These are phyloP conservation scores for Yamadazyma sp. DNA, from an alignment of 1,139 yeast species.

Conservation along the genomic window DNA sequence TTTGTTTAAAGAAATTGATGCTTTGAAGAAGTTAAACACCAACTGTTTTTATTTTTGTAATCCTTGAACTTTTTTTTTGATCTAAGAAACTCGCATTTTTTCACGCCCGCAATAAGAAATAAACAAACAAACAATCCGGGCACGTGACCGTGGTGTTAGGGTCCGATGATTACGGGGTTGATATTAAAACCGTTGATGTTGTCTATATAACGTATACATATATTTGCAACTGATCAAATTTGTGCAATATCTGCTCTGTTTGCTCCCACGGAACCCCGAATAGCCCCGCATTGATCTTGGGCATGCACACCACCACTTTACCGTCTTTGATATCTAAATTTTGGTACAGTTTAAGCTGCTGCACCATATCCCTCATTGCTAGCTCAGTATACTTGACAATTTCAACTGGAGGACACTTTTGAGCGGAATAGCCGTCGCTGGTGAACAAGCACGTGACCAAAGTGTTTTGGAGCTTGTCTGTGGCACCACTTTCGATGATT, in stretches of 20 bases:
- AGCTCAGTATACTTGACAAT: conserved; percentile 49
- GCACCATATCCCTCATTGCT: conserved; percentile 47
- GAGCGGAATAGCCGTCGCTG: conserved; percentile 44
- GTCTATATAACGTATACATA: conserved; percentile 9
- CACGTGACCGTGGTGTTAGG: conserved; percentile 1
- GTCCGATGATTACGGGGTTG: too few relatives aligned
- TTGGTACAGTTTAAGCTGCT: conserved; percentile 27
- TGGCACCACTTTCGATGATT: conserved; percentile 36
- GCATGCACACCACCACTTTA: conserved; percentile 52
- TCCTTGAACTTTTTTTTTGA: conserved; percentile 3
- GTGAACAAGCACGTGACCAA: conserved; percentile 69
- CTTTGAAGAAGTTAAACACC: neutral
- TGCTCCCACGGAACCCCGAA: conserved; percentile 77
- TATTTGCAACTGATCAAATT: conserved; percentile 10
- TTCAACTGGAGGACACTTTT: conserved; percentile 25
- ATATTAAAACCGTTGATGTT: neutral
- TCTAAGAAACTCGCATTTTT: neutral
- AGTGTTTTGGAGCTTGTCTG: conserved; percentile 24
- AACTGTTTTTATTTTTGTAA: conserved; percentile 4
- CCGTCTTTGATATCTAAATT: conserved; percentile 17
- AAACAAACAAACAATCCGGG: conserved; percentile 1
- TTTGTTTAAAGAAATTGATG: too few relatives aligned
- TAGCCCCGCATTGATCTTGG: conserved; percentile 77
- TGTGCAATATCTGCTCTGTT: conserved; percentile 53
- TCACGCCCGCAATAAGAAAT: neutral